phyloP scores from a whole-genome alignment of 768 basidiomycete species.

The Scleroderma bovista region DNA sequence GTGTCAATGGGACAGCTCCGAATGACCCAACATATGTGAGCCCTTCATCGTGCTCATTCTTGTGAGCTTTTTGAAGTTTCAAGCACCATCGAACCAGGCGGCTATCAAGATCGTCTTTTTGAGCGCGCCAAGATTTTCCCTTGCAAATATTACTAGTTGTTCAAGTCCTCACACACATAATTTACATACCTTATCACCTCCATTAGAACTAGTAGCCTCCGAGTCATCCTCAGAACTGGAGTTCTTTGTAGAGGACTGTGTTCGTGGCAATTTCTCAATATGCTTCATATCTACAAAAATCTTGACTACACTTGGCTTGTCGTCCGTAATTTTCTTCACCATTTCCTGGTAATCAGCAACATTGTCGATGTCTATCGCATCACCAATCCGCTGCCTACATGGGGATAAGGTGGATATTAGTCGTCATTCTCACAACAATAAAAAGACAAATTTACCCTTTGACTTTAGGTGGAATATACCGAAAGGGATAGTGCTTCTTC shows the following conservation, averaged over 20 bases:
- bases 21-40: constrained; percentile 2
- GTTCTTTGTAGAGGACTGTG: too few relatives aligned
- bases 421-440: neutral
- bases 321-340: constrained; percentile 7
- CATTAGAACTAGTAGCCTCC: too few relatives aligned
- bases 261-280: neutral
- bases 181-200: too few relatives aligned
- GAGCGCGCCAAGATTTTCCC: too few relatives aligned
- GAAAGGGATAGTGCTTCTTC: constrained; percentile 10
- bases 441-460: neutral
- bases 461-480: constrained; percentile 2
- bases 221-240: too few relatives aligned
- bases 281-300: constrained; percentile 6
- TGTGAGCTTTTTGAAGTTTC: constrained; percentile 3
- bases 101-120: neutral
- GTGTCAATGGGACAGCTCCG: too few relatives aligned
- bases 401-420: neutral
- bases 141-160: too few relatives aligned
- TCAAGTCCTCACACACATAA: too few relatives aligned
- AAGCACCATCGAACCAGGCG: neutral
- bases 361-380: neutral
- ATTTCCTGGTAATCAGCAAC: constrained; percentile 10
- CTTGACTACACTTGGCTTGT: neutral
- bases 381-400: neutral
- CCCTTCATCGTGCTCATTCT: constrained; percentile 3